Percentiles rank a stretch among this genome's conserved stretches.
These are phyloP conservation scores for Ceratocystis harringtonii DNA, from an alignment of 2,329 filamentous ascomycete species.

Conservation along the genomic window DNA sequence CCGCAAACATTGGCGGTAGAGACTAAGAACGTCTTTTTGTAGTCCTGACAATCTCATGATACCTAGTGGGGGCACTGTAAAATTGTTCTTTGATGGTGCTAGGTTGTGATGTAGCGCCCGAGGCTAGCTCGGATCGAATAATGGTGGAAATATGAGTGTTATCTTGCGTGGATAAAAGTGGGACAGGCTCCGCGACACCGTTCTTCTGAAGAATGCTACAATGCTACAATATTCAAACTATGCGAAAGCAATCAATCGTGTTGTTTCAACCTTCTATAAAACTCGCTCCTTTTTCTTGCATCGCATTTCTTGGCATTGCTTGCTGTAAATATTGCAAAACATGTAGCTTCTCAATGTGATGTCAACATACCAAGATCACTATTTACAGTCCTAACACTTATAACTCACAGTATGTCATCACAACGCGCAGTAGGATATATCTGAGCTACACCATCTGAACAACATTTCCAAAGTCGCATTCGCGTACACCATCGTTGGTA, in stretches of 20 bases:
- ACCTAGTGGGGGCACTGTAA: not conserved
- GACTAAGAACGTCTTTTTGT: conserved; percentile 72
- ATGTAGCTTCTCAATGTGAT: no score
- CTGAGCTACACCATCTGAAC: conserved; percentile 57
- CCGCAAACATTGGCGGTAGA: conserved; percentile 77
- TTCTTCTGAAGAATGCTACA: no score
- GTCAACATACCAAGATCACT: no score
- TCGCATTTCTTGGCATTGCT: no score
- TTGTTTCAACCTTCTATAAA: no score
- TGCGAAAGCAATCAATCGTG: no score
- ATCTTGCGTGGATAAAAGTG: not conserved
- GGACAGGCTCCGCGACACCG: not conserved
- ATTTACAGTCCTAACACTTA: no score
- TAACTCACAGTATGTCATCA: conserved; percentile 45
- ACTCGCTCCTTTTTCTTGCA: no score
- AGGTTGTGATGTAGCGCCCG: not conserved
- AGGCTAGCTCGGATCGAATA: not conserved
- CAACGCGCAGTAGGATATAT: conserved; percentile 52
- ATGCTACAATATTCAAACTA: no score
- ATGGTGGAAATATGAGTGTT: not conserved
- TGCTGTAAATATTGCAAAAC: no score
- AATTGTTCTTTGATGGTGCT: not conserved
- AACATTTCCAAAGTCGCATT: conserved; percentile 46
- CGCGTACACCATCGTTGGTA: conserved; percentile 48
- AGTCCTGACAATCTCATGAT: conserved; percentile 56